Evolutionary conservation across 345 rosid species (phyloP), one percentile per base, ranked within the genome.

Genomic region (Salix udensis): DNA sequence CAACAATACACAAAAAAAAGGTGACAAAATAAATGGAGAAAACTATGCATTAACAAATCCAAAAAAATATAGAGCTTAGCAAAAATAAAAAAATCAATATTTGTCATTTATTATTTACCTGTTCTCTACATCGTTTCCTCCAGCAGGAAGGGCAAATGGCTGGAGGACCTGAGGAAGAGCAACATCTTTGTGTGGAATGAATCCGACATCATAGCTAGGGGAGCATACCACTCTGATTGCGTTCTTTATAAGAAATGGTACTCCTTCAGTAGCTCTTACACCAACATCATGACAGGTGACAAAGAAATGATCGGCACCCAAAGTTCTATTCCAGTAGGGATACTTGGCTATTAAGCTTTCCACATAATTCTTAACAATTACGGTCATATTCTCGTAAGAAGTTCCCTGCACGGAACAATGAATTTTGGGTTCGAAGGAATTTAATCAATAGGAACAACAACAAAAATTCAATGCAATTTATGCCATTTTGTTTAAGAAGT

Each of bases 271-370:
- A 21, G 99, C 97, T 79, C 98, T 91, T 61, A 96, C 98, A 70
- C 98, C 99, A 48, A 93, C 97, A 81, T 96, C 99, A 74, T 96
- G 98, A 79, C 99, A 96, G 9, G 99, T 96, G 30, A 93, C 97
- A 70, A 96, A 96, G 85, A 96, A 96, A 78, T 96, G 99, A 90
- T 96, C 99, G 14, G 97, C 95, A 55, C 99, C 99, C 10, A 96
- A 83, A 0, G 99, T 96, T 81, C 98, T 88, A 74, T 96, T 96
- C 99, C 98, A 96, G 79, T 92, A 93, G 68, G 97, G 97, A 40
- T 96, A 93, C 85, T 91, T 96, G 28, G 74, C 81, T 65, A 89
- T 86, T 71, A 93, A 89, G 65, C 96, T 68, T 50, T 91, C 95
- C 77, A 96, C 77, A 71, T 96, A 96, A 68, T 88, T 74, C 83